Percentiles rank a stretch among this genome's conserved stretches.
Conservation (phyloP, 192 early-diverging fungal species). For the Coemansia guatemalensis region DNA sequence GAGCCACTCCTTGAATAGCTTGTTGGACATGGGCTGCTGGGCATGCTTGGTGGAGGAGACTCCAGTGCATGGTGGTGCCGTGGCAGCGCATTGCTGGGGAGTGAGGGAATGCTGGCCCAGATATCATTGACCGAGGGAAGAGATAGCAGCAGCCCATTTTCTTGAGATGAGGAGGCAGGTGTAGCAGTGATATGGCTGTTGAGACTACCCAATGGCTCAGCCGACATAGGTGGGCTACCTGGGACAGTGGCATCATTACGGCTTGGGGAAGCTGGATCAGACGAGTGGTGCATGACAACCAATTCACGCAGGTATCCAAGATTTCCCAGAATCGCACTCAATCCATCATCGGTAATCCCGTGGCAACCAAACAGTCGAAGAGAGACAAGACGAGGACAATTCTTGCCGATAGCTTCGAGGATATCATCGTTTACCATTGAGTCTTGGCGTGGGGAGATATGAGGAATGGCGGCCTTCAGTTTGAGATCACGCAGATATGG, state of each 20-base stretch:
- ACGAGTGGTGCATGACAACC: conserved; percentile 50
- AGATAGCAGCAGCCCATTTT: conserved; percentile 16
- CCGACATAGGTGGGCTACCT: no score
- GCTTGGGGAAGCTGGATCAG: conserved; percentile 12
- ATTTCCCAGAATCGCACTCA: conserved; percentile 48
- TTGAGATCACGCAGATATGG: conserved; percentile 47
- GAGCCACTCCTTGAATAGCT: conserved; percentile 11
- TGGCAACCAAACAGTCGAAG: conserved; percentile 53
- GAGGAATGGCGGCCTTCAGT: conserved; percentile 48
- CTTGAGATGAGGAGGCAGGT: neutral
- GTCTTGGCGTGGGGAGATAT: conserved; percentile 38
- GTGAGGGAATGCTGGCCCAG: conserved; percentile 45
- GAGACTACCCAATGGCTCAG: no score
- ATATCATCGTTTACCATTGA: conserved; percentile 52
- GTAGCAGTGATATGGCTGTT: neutral
- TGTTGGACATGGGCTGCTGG: conserved; percentile 31
- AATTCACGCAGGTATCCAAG: conserved; percentile 51
- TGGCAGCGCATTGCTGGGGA: conserved; percentile 29
- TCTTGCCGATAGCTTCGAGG: conserved; percentile 44
- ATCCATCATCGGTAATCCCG: conserved; percentile 47
- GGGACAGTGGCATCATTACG: neutral
- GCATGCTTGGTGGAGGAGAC: conserved; percentile 32
- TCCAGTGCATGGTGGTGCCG: conserved; percentile 6
- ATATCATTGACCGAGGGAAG: conserved; percentile 33
- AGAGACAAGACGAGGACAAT: conserved; percentile 46